Evolutionary conservation across 345 rosid genomes (phyloP), one percentile per base, ranked within the genome.

Genomic region (Citrus cavaleriei): DNA sequence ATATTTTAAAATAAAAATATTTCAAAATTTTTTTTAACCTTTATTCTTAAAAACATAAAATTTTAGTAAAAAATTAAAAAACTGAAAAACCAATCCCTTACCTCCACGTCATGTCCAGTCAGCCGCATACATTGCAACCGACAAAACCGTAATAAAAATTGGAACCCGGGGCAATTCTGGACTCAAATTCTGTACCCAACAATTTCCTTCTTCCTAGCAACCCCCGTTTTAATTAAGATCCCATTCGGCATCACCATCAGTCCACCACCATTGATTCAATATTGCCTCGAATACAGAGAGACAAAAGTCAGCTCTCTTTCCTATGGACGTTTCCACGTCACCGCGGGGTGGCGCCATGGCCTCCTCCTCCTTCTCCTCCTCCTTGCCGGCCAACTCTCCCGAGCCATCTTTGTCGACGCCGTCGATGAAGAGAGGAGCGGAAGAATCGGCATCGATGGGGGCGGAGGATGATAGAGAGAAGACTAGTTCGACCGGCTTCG

Each of bases 291-390:
- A 51, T 62, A 30, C 61, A 78, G 77, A 22, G 82, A 74, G 19
- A 74, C 77, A 77, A 62, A 9, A 21, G 27, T 10, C 27, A 72
- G 78, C 32, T 70, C 79, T 42, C 86, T 76, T 67, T 73, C 13
- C 80, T 80, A 69, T 85, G 84, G 64, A 77, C 83, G 68, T 19
- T 80, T 81, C 85, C 76, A 67, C 79, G 55, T 75, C 88, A 5
- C 80, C 81, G 58, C 73, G 70, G 67, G 81, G 80, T 61, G 83
- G 75, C 74, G 55, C 79, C 5, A 70, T 81, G 14, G 72, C 81
- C 62, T 76, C 80, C 21, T 30, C 81, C 46, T 40, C 3, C 12
- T 30, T 80, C 61, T 76, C 80, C 21, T 30, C 81, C 46, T 40
- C 13, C 13, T 30, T 81, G 51, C 51, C 85, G 40, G 60, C 80